phyloP scores from a whole-genome alignment of 345 rosid species.

The Eucalyptus tenuipes region DNA sequence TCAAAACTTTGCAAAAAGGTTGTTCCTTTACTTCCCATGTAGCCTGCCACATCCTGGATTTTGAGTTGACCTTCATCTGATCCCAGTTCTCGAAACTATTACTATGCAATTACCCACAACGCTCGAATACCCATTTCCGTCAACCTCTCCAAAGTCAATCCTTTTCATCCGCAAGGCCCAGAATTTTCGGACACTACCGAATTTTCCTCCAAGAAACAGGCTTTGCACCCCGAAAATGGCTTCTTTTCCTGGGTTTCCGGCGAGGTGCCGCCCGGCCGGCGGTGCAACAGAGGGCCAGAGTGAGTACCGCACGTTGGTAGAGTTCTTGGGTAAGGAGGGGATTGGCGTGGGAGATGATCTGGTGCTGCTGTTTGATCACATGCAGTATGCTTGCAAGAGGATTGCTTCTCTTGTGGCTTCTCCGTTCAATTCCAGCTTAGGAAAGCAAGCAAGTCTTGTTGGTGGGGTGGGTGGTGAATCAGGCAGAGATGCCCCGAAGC shows the following conservation, averaged over 20 bases:
- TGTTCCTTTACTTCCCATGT: not conserved
- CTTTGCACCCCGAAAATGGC: slow-evolving; percentile 16
- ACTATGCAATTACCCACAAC: slow-evolving; percentile 17
- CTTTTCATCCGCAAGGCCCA: not conserved
- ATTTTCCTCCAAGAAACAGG: not conserved
- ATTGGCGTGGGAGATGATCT: slow-evolving; percentile 53
- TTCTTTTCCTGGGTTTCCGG: slow-evolving; percentile 27
- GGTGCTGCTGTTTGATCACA: slow-evolving; percentile 54
- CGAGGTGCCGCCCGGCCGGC: slow-evolving; percentile 17
- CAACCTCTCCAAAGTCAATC: slow-evolving; percentile 7
- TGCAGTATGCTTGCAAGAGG: slow-evolving; percentile 90
- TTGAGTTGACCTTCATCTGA: not conserved
- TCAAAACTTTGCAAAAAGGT: not conserved
- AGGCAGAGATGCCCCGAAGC: slow-evolving; percentile 76
- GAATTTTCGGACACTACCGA: not conserved
- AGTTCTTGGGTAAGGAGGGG: slow-evolving; percentile 48
- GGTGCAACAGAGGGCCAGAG: not conserved
- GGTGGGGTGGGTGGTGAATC: slow-evolving; percentile 18
- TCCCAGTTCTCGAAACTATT: not conserved
- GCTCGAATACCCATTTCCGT: slow-evolving; percentile 5
- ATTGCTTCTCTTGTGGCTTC: slow-evolving; percentile 86
- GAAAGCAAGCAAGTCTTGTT: slow-evolving; percentile 20
- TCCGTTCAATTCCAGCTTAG: slow-evolving; percentile 64
- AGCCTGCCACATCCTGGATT: not conserved
- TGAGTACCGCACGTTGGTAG: slow-evolving; percentile 29